These are phyloP conservation scores for Scytalidium sp. DNA, from an alignment of 2,329 filamentous ascomycete genomes.

Conservation along the genomic window DNA sequence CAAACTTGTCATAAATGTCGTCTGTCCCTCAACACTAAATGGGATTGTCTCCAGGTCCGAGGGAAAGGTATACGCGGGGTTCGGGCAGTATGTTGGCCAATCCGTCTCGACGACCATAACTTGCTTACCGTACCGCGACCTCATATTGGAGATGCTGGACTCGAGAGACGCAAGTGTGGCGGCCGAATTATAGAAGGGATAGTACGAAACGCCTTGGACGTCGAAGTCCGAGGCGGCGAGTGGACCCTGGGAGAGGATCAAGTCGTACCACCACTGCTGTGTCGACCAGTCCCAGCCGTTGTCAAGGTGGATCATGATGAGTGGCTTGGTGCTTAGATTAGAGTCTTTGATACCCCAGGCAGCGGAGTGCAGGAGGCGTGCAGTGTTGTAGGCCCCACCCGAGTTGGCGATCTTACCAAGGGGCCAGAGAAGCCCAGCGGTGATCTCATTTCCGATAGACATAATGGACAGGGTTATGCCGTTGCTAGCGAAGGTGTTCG, in stretches of 20 bases:
- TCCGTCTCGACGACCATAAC: constrained; percentile 69
- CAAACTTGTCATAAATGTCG: constrained; percentile 57
- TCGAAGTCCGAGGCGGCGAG: constrained; percentile 58
- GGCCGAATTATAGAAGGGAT: constrained; percentile 63
- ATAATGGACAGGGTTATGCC: constrained; percentile 58
- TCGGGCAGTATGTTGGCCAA: constrained; percentile 65
- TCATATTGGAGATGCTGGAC: constrained; percentile 55
- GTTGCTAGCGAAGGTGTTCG: constrained; percentile 56
- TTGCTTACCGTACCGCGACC: constrained; percentile 59
- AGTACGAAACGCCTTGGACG: constrained; percentile 70
- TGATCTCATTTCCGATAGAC: constrained; percentile 73
- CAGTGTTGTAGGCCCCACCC: constrained; percentile 60
- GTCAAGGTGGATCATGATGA: constrained; percentile 73
- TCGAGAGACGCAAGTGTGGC: constrained; percentile 59
- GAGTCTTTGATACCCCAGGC: constrained; percentile 64
- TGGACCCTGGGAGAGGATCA: constrained; percentile 48
- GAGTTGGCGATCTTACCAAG: constrained; percentile 50
- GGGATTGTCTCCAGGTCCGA: constrained; percentile 57
- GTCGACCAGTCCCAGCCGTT: constrained; percentile 71
- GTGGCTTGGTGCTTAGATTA: constrained; percentile 50
- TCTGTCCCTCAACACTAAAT: constrained; percentile 61
- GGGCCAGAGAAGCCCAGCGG: constrained; percentile 63
- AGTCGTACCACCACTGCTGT: constrained; percentile 64
- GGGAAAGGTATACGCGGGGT: constrained; percentile 56
- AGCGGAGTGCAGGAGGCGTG: constrained; percentile 60